Percentiles rank a stretch among this genome's conserved stretches.
Evolutionary conservation across 768 basidiomycete species (phyloP).

Genomic region (Symmetrospora coprosmae): DNA sequence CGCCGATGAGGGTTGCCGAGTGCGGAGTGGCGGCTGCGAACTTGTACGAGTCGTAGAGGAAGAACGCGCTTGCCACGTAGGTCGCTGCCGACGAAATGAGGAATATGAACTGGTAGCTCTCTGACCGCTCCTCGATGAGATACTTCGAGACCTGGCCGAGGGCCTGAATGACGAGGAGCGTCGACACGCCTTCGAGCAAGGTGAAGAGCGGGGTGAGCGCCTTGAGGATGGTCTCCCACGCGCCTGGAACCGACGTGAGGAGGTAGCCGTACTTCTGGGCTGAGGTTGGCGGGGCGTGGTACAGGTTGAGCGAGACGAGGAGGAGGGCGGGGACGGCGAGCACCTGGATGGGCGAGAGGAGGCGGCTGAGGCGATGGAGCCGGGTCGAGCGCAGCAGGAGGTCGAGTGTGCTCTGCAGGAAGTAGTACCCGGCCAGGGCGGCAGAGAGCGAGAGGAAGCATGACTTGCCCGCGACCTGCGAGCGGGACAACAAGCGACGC

Average conservation of each 20-base stretch:
- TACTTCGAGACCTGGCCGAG: constrained; percentile 20
- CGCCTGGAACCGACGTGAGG: constrained; percentile 17
- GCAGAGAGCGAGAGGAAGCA: constrained; percentile 26
- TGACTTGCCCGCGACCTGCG: constrained; percentile 31
- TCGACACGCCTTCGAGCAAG: constrained; percentile 33
- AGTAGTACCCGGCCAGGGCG: constrained; percentile 20
- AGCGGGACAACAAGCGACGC: too few relatives aligned
- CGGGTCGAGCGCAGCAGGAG: constrained; percentile 27
- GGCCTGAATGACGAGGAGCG: constrained; percentile 23
- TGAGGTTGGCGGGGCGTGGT: constrained; percentile 30
- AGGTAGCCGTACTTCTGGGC: background rate
- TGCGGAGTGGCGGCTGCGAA: constrained; percentile 27
- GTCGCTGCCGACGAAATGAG: constrained; percentile 21
- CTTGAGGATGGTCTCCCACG: constrained; percentile 28
- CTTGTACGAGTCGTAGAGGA: constrained; percentile 25
- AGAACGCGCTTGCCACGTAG: constrained; percentile 28
- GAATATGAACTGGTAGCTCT: constrained; percentile 25
- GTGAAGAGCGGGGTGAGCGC: constrained; percentile 29
- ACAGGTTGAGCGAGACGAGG: constrained; percentile 32
- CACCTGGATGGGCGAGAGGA: constrained; percentile 21
- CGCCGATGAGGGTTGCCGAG: constrained; percentile 32
- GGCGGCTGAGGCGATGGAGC: constrained; percentile 20
- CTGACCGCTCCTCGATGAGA: constrained; percentile 24
- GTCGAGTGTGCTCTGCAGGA: constrained; percentile 10
- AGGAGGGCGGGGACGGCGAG: constrained; percentile 30